Evolutionary conservation across 2,329 filamentous ascomycete species (phyloP).

Genomic region (Byssochlamys sp.): DNA sequence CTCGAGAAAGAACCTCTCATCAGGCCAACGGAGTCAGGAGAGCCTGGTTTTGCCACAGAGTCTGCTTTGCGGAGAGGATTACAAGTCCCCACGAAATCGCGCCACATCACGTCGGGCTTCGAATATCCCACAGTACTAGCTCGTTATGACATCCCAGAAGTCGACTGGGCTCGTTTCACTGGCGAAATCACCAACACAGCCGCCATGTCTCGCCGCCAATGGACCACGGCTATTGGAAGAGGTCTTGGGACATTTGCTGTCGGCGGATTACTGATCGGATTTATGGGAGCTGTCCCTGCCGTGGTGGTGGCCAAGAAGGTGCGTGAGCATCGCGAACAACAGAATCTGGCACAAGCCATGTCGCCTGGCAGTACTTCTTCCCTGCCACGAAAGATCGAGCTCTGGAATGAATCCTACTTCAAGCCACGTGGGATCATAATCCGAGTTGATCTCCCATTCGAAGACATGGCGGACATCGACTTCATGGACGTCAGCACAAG

Average conservation of each 20-base stretch:
- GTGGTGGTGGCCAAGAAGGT: conserved; percentile 13
- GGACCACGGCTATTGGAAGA: conserved; percentile 19
- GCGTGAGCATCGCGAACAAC: conserved; percentile 14
- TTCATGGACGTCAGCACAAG: conserved; percentile 13
- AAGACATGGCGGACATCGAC: conserved; percentile 16
- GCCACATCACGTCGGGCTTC: conserved; percentile 20
- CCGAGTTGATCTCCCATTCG: conserved; percentile 21
- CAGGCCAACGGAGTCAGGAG: conserved; percentile 6
- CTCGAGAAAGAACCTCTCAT: conserved; percentile 7
- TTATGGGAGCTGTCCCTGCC: conserved; percentile 20
- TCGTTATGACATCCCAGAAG: conserved; percentile 11
- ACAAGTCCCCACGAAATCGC: conserved; percentile 20
- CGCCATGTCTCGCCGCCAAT: conserved; percentile 19
- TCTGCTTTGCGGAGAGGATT: conserved; percentile 15
- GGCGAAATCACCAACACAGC: conserved; percentile 17
- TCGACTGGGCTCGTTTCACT: conserved; percentile 20
- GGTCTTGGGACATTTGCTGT: conserved; percentile 21
- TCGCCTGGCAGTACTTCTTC: conserved; percentile 4
- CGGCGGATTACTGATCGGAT: conserved; percentile 21
- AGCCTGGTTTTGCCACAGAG: conserved; percentile 13
- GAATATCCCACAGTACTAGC: conserved; percentile 18
- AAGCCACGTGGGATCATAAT: conserved; percentile 19
- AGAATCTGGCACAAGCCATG: conserved; percentile 17
- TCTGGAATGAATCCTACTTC: conserved; percentile 23
- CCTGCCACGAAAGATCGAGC: conserved; percentile 13